Base-by-base conservation (phyloP, 2,329 filamentous ascomycete species). In the Dothiorella sarmentorum region DNA sequence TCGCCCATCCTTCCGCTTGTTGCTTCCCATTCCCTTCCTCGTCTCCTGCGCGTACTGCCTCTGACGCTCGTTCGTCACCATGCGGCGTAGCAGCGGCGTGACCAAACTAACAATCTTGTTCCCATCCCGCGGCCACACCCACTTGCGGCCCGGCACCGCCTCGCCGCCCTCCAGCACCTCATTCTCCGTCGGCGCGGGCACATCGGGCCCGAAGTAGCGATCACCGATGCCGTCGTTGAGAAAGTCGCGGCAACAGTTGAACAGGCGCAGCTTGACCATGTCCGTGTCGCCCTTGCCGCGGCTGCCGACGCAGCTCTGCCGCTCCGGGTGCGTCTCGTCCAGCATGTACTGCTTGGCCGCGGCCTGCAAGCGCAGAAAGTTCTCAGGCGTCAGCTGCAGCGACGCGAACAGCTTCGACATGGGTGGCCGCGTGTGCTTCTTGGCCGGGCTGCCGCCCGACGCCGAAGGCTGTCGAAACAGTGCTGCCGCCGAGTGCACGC, bases 61-160 rank as follows among this genome's bases (percentile, higher is more conserved):
- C 65, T 85, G 82, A 22, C 82, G 74, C 66, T 84, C 82, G 60
- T 85, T 85, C 15, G 81, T 84, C 11, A 84, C 81, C 80, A 84
- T 83, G 22, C 82, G 74, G 59, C 82, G 70, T 60, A 85, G 71
- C 44, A 84, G 67, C 11, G 81, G 82, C 61, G 81, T 83, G n/a
- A 83, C 78, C 20, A 82, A 69, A n/a, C 77, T 75, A 38, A 84
- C 80, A 51, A 84, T 81, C 61, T 79, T 78, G 58, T 81, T 79
- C 51, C 76, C 76, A 62, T 84, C 80, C 45, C 74, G 71, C 3
- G 82, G 82, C 82, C 82, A 85, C 13, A 79, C 69, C 57, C 80
- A 72, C 7, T 75, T 75, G 20, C 58, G 27, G 6, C 52, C 58
- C 63, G 70, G 61, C 75, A 44, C 72, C 31, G 76, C 74, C 31